Percentiles rank a stretch among this genome's conserved stretches.
Evolutionary conservation across 495 filamentous ascomycete species (phyloP).

Genomic region (Podospora fimiseda): DNA sequence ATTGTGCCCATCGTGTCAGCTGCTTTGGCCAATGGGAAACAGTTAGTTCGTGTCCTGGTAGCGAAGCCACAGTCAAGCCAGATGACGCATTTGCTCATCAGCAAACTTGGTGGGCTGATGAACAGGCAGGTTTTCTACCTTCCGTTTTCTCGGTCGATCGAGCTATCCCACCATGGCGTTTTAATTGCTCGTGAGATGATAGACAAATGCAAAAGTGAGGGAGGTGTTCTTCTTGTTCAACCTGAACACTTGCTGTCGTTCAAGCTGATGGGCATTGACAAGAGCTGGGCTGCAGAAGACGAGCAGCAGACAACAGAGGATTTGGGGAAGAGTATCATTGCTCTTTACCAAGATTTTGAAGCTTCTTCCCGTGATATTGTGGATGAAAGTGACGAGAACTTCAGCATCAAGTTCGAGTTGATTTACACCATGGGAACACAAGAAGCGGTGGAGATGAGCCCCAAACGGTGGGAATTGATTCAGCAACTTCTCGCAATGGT

Average conservation of each 20-base stretch:
- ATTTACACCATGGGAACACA: slow-evolving; percentile 64
- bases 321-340: slow-evolving; percentile 24
- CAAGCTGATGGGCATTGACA: slow-evolving; percentile 57
- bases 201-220: slow-evolving; percentile 37
- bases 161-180: slow-evolving; percentile 22
- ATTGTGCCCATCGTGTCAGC: slow-evolving; percentile 60
- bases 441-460: slow-evolving; percentile 47
- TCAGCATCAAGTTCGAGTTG: slow-evolving; percentile 53
- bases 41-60: slow-evolving; percentile 54
- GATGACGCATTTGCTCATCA: slow-evolving; percentile 53
- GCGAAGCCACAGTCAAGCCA: slow-evolving; percentile 56
- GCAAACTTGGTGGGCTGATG: slow-evolving; percentile 55
- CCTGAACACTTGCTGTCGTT: slow-evolving; percentile 69
- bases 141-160: slow-evolving; percentile 53
- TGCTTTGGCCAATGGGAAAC: slow-evolving; percentile 45
- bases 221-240: slow-evolving; percentile 53
- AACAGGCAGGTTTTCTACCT: slow-evolving; percentile 53
- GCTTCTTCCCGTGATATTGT: slow-evolving; percentile 46
- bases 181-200: slow-evolving; percentile 32
- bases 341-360: slow-evolving; percentile 38
- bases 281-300: slow-evolving; percentile 9
- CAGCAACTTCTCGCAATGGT: slow-evolving; percentile 44
- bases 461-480: slow-evolving; percentile 53
- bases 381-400: slow-evolving; percentile 62
- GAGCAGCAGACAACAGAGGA: not conserved